Evolutionary conservation across 2,329 filamentous ascomycete genomes (phyloP).

Genomic region (Pseudopyricularia cyperi): DNA sequence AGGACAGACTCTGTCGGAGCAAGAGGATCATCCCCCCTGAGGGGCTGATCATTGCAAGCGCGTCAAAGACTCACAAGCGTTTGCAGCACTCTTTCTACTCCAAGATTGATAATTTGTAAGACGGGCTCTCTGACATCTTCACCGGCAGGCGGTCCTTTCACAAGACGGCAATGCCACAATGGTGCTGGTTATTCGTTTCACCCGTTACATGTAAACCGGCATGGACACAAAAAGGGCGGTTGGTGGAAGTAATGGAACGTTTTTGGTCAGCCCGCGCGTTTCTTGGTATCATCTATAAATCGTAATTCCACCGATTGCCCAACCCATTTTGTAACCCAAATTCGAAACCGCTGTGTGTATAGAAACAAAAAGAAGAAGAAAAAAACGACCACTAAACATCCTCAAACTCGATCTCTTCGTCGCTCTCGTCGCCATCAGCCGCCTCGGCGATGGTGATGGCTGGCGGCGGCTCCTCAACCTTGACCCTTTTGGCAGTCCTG

Average conservation of each 20-base stretch:
- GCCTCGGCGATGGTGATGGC: neutral
- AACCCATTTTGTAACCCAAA: neutral
- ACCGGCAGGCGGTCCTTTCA: neutral
- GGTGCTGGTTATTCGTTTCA: neutral
- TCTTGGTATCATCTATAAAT: neutral
- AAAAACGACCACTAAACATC: slow-evolving; percentile 28
- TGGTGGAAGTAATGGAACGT: neutral
- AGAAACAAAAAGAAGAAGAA: neutral
- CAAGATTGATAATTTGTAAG: neutral
- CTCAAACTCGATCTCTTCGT: slow-evolving; percentile 45
- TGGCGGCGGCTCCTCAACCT: slow-evolving; percentile 33
- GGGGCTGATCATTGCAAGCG: neutral
- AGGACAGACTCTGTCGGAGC: neutral
- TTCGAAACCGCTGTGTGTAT: neutral
- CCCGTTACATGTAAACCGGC: neutral
- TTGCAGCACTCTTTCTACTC: neutral
- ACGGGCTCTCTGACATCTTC: neutral
- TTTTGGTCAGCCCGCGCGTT: neutral
- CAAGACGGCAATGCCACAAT: neutral
- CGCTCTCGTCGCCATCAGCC: slow-evolving; percentile 28
- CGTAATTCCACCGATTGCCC: neutral
- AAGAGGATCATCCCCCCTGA: neutral
- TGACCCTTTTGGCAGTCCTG: slow-evolving; percentile 44
- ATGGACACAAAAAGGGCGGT: neutral
- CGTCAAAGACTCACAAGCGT: neutral